Evolutionary conservation across 2,329 filamentous ascomycete genomes (phyloP).

Genomic region (Zymoseptoria tritici): DNA sequence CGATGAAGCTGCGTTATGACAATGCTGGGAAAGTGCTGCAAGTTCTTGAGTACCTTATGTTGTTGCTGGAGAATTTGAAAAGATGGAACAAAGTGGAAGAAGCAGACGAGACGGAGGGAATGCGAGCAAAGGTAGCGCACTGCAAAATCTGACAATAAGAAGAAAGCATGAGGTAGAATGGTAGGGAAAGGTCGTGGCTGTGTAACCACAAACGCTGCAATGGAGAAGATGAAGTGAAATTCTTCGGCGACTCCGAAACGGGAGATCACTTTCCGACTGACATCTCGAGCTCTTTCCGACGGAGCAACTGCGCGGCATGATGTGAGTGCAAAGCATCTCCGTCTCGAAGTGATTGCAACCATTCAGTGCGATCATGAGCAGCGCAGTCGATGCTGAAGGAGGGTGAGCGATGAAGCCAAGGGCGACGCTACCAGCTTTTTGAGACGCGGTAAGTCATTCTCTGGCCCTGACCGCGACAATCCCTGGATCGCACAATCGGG

Average conservation of each 20-base stretch:
- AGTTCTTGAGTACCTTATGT: slow-evolving; percentile 1
- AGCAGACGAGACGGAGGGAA: not conserved
- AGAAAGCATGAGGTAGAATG: not conserved
- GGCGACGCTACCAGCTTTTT: too few species aligned
- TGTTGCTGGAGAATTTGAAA: not conserved
- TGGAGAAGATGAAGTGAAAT: not conserved
- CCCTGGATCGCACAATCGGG: not conserved
- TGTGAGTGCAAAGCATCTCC: not conserved
- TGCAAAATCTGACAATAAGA: not conserved
- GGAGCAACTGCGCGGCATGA: not conserved
- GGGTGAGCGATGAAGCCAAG: too few species aligned
- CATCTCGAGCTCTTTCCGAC: not conserved
- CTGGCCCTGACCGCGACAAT: too few species aligned
- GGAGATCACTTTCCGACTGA: not conserved
- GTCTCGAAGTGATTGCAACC: too few species aligned
- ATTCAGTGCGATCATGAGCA: too few species aligned
- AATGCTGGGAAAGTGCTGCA: slow-evolving; percentile 6
- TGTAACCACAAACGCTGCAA: not conserved
- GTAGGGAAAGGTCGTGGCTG: slow-evolving; percentile 1
- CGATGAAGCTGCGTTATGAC: not conserved
- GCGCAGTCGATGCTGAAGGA: too few species aligned
- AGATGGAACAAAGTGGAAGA: not conserved
- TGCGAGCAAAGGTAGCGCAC: not conserved
- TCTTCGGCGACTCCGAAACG: not conserved
- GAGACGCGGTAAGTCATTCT: too few species aligned